phyloP scores from a whole-genome alignment of 805 yeast species.

The Brettanomyces sp. region DNA sequence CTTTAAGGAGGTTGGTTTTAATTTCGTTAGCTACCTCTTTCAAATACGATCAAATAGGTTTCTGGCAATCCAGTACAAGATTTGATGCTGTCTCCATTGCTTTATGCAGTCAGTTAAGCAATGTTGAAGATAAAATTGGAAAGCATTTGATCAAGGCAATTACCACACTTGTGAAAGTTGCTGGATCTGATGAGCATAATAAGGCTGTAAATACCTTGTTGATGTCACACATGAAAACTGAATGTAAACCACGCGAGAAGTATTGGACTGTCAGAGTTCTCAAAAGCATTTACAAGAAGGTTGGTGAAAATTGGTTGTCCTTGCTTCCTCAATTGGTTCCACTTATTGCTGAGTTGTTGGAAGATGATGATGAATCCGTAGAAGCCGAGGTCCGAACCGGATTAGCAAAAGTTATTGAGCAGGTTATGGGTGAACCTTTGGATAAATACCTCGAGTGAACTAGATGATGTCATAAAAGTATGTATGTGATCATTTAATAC shows the following conservation, averaged over 20 bases:
- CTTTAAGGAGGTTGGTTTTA: slow-evolving; percentile 64
- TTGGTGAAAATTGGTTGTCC: slow-evolving; percentile 91
- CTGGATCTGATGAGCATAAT: slow-evolving; percentile 61
- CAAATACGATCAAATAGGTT: slow-evolving; percentile 85
- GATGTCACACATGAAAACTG: slow-evolving; percentile 58
- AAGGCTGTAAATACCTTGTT: slow-evolving; percentile 60
- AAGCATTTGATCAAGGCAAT: slow-evolving; percentile 74
- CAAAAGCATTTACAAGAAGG: slow-evolving; percentile 75
- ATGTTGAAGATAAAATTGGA: slow-evolving; percentile 67
- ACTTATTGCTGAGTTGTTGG: slow-evolving; percentile 86
- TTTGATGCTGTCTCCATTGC: slow-evolving; percentile 62
- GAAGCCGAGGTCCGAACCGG: slow-evolving; percentile 88
- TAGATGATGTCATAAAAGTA: too few relatives aligned
- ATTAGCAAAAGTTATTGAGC: slow-evolving; percentile 83
- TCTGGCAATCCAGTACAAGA: slow-evolving; percentile 85
- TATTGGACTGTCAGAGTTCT: slow-evolving; percentile 75
- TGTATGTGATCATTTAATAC: background rate
- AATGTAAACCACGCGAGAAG: slow-evolving; percentile 48
- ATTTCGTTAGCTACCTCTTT: slow-evolving; percentile 73
- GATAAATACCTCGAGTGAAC: slow-evolving; percentile 57
- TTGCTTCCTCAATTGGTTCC: slow-evolving; percentile 93
- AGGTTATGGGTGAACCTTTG: slow-evolving; percentile 88
- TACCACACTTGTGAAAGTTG: slow-evolving; percentile 59
- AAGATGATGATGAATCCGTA: slow-evolving; percentile 90
- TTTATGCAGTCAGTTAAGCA: slow-evolving; percentile 55